Base-by-base conservation (phyloP, 2,329 filamentous ascomycete species). In the Fusarium anthophilum region DNA sequence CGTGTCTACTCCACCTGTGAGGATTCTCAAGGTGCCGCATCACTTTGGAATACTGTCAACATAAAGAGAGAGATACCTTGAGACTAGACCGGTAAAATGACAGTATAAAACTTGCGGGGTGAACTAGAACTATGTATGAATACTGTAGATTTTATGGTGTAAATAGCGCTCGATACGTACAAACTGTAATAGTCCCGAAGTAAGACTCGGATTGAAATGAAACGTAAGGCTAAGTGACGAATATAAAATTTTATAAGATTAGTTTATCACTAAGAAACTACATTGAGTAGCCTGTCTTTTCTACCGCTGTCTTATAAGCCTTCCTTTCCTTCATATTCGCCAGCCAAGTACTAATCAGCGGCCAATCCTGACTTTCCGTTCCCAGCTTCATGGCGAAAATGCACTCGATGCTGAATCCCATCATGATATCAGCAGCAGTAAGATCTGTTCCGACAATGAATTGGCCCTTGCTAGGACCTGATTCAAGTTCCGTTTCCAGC, bases 241-340 rank as follows among this genome's bases (percentile, higher is more conserved):
- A 4, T 17, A 43, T 11, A 17, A 2, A 0, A 24, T 1, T 7
- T 17, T 5, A 24, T 3, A 24, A 5, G 35, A 15, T 5, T 2
- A 24, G 10, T 8, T 5, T 18, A n/a, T 50, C 7, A 17, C 2
- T 1, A n/a, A 32, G 22, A 0, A n/a, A 0, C 4, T n/a, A 50
- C 28, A 14, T 24, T 7, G 15, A 24, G 3, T 50, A 50, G 1
- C 28, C 47, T 13, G 47, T 14, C 47, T 32, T 50, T 5, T 50
- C 47, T 0, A 32, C 47, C 0, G 28, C 47, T 14, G 2, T 13
- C 22, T 24, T 50, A 18, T 32, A 50, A 14, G 22, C 22, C 15
- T 24, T 13, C 8, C 28, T 32, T 2, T 32, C 47, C 28, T n/a
- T 50, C 15, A 50, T 50, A 9, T n/a, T 50, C 3, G 28, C 47